These are phyloP conservation scores for Saturnispora gosingensis DNA, from an alignment of 805 yeast genomes.

Conservation along the genomic window DNA sequence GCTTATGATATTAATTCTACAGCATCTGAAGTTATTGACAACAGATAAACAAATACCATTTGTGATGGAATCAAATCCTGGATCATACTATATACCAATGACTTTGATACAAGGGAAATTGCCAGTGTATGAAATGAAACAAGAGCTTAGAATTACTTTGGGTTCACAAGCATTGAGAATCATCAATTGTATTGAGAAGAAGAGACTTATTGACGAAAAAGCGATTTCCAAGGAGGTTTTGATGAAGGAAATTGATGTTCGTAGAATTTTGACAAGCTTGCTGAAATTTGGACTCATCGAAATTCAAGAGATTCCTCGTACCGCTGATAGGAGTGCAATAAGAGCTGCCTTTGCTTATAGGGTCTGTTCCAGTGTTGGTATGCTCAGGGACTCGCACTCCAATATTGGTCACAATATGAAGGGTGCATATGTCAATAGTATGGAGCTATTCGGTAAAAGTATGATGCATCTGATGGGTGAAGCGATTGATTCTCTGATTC, in stretches of 20 bases:
- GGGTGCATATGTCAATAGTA: constrained; percentile 23
- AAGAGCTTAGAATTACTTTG: constrained; percentile 47
- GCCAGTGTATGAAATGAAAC: constrained; percentile 44
- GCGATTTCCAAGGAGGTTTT: constrained; percentile 65
- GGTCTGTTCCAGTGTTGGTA: constrained; percentile 23
- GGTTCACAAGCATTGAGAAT: constrained; percentile 65
- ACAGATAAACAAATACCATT: constrained; percentile 46
- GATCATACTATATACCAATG: constrained; percentile 55
- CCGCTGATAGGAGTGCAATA: constrained; percentile 84
- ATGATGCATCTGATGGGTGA: constrained; percentile 47
- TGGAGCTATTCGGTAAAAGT: constrained; percentile 30
- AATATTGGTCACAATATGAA: constrained; percentile 1
- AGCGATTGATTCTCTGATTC: constrained; percentile 39
- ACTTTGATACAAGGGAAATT: constrained; percentile 37
- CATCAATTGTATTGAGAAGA: constrained; percentile 63
- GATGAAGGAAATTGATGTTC: constrained; percentile 66
- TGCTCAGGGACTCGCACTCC: constrained; percentile 1
- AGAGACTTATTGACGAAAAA: constrained; percentile 77
- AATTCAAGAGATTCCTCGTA: constrained; percentile 87
- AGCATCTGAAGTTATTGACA: constrained; percentile 64
- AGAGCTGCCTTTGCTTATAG: constrained; percentile 80
- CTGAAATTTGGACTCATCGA: constrained; percentile 67
- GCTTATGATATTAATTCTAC: constrained; percentile 22
- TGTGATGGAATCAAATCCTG: constrained; percentile 47
- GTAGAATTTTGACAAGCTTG: constrained; percentile 60